Percentiles rank a stretch among this genome's conserved stretches.
These are phyloP conservation scores for Cryptococcus hybrid DNA, from an alignment of 1,284 basidiomycete genomes.

Conservation along the genomic window DNA sequence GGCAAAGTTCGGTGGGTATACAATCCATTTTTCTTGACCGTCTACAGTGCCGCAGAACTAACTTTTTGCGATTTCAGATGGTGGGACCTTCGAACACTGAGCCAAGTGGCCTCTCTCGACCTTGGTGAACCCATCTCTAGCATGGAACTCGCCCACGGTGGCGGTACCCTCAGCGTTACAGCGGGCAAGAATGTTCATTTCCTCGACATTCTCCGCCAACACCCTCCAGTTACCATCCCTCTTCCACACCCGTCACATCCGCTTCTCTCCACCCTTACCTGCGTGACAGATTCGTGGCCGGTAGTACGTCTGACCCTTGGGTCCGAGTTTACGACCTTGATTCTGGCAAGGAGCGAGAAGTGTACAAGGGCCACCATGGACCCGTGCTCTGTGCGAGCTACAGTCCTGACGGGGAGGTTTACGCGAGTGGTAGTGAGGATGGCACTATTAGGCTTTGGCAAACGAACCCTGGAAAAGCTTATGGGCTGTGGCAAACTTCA, in stretches of 20 bases:
- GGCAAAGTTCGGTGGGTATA: slow-evolving; percentile 80
- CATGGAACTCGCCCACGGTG: slow-evolving; percentile 86
- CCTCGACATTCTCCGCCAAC: slow-evolving; percentile 56
- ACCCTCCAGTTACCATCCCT: slow-evolving; percentile 51
- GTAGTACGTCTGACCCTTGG: slow-evolving; percentile 91
- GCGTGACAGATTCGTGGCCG: slow-evolving; percentile 88
- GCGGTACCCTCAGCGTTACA: slow-evolving; percentile 82
- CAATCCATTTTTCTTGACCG: no score
- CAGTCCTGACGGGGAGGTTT: slow-evolving; percentile 97
- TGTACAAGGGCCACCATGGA: slow-evolving; percentile 96
- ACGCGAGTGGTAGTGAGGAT: slow-evolving; percentile 83
- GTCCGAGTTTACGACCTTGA: slow-evolving; percentile 85
- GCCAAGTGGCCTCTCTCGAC: slow-evolving; percentile 66
- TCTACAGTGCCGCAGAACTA: no score
- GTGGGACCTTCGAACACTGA: slow-evolving; percentile 85
- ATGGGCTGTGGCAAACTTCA: slow-evolving; percentile 79
- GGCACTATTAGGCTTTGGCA: slow-evolving; percentile 97
- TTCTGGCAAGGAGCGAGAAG: slow-evolving; percentile 82
- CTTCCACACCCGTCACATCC: slow-evolving; percentile 81
- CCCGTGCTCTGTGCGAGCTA: slow-evolving; percentile 93
- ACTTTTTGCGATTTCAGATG: no score
- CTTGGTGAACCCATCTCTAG: slow-evolving; percentile 83
- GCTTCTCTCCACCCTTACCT: slow-evolving; percentile 87
- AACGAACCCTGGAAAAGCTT: slow-evolving; percentile 86
- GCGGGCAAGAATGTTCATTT: slow-evolving; percentile 91